A percentile compares a stretch with the other conserved stretches of the same genome.
Evolutionary conservation across 2,329 filamentous ascomycete genomes (phyloP).

Genomic region (Scedosporium aurantiacum): DNA sequence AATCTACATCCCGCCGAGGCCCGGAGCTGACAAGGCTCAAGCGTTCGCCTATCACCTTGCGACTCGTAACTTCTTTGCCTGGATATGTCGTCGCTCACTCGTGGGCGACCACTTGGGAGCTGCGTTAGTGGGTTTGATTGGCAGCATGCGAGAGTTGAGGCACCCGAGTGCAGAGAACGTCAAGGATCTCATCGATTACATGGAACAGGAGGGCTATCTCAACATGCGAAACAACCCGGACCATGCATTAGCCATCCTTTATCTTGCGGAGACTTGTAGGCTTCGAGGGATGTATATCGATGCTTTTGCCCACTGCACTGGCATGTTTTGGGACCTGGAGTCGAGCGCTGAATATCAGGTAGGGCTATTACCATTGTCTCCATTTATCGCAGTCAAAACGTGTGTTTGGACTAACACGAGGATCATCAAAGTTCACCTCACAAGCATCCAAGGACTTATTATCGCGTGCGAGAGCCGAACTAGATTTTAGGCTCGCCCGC

Average conservation of each 20-base stretch:
- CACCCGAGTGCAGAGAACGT: constrained; percentile 42
- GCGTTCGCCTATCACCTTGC: constrained; percentile 53
- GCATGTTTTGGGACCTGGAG: constrained; percentile 56
- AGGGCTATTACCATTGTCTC: constrained; percentile 16
- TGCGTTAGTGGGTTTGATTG: constrained; percentile 52
- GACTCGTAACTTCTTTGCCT: constrained; percentile 67
- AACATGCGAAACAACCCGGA: constrained; percentile 54
- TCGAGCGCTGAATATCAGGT: constrained; percentile 50
- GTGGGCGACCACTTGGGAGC: constrained; percentile 57
- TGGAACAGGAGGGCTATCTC: constrained; percentile 59
- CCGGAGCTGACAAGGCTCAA: constrained; percentile 38
- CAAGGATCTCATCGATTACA: constrained; percentile 51
- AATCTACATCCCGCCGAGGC: constrained; percentile 59
- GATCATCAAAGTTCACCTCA: constrained; percentile 21
- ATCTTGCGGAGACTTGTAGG: constrained; percentile 55
- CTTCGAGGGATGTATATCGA: constrained; percentile 57
- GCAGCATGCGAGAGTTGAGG: constrained; percentile 53
- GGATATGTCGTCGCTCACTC: constrained; percentile 51
- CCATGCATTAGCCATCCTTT: constrained; percentile 57
- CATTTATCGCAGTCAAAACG: too few species aligned
- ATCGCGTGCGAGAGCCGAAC: constrained; percentile 48
- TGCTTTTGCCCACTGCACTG: constrained; percentile 67
- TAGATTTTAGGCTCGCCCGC: constrained; percentile 51
- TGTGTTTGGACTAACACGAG: constrained; percentile 1
- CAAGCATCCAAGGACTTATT: constrained; percentile 53